Base-by-base conservation (phyloP, 2,329 filamentous ascomycete species). In the Septoria petroselini region DNA sequence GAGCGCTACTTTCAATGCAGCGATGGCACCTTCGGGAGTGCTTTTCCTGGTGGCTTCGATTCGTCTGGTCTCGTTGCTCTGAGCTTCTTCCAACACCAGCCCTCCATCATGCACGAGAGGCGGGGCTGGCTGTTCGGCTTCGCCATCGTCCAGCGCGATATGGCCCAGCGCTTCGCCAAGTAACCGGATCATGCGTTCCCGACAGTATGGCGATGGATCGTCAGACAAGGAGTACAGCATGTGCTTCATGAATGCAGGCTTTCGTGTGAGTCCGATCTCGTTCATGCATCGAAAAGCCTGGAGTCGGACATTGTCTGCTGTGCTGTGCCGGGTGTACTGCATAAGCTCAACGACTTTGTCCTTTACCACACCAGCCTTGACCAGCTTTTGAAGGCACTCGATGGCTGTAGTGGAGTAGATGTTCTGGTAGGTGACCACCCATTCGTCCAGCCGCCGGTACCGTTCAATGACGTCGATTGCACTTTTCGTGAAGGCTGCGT, bases 391-490 rank as follows among this genome's bases (percentile, higher is more conserved):
- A 52, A 81, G 73, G 65, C 81, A 83, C n/a, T 78, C 72, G 14
- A 85, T 70, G 15, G 81, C 80, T 9, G 81, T 81, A 9, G 74
- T 73, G 1, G 82, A 80, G 63, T 83, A 82, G 18, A 83, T 68
- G 57, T 85, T 85, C 48, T 83, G 81, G 61, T 77, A 83, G 0
- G 82, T 84, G 31, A 79, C 76, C 1, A 81, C 80, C 80, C 81
- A 85, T 64, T 85, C 82, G 58, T 85, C 82, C 63, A 84, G 79
- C 29, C 82, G 74, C 47, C 81, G 73, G 54, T 83, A 81, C 25
- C 82, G 75, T 55, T 83, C 79, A 29, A 85, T 79, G 61, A 83
- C 81, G 19, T 77, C 76, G 19, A 84, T 70, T 2, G 79, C 79
- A 45, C 78, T 76, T 49, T 72, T 72, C 50, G 79, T 75, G 30